Evolutionary conservation across 345 rosid species (phyloP).

Genomic region (Gossypium anomalum): DNA sequence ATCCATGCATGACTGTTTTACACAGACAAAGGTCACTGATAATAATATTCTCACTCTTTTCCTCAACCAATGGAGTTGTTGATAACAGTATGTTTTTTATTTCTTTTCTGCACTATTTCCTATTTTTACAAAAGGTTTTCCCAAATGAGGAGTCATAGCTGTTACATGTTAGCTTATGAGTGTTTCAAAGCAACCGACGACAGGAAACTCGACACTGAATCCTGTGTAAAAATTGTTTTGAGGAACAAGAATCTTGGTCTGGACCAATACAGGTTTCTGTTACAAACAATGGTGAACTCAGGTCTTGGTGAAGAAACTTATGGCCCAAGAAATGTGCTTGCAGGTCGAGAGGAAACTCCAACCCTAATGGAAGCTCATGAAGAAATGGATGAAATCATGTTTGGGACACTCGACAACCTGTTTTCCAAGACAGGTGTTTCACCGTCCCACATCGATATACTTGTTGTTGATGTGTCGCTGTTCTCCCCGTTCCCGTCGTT

Average conservation of each 20-base stretch:
- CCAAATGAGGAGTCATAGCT: slow-evolving; percentile 31
- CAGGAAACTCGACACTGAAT: slow-evolving; percentile 46
- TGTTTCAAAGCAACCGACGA: slow-evolving; percentile 50
- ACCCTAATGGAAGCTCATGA: slow-evolving; percentile 32
- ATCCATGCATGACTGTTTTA: neutral
- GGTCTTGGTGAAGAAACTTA: slow-evolving; percentile 75
- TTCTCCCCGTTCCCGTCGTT: slow-evolving; percentile 67
- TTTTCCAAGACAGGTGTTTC: slow-evolving; percentile 41
- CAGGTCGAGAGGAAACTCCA: slow-evolving; percentile 46
- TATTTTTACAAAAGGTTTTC: slow-evolving; percentile 13
- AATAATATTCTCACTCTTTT: neutral
- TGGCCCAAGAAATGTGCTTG: slow-evolving; percentile 50
- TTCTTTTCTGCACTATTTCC: slow-evolving; percentile 15
- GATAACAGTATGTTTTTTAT: slow-evolving; percentile 11
- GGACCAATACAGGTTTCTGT: slow-evolving; percentile 60
- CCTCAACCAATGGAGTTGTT: slow-evolving; percentile 26
- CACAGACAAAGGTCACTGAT: neutral
- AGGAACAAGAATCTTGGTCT: slow-evolving; percentile 56
- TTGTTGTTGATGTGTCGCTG: slow-evolving; percentile 60
- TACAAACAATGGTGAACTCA: slow-evolving; percentile 50
- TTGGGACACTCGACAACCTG: slow-evolving; percentile 51
- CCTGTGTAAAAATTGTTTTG: slow-evolving; percentile 37
- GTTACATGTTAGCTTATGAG: slow-evolving; percentile 68
- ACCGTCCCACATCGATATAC: slow-evolving; percentile 56
- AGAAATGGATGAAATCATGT: slow-evolving; percentile 60